Base-by-base conservation (phyloP, 306 rosid genomes). In the Cucurbita argyrosperma region DNA sequence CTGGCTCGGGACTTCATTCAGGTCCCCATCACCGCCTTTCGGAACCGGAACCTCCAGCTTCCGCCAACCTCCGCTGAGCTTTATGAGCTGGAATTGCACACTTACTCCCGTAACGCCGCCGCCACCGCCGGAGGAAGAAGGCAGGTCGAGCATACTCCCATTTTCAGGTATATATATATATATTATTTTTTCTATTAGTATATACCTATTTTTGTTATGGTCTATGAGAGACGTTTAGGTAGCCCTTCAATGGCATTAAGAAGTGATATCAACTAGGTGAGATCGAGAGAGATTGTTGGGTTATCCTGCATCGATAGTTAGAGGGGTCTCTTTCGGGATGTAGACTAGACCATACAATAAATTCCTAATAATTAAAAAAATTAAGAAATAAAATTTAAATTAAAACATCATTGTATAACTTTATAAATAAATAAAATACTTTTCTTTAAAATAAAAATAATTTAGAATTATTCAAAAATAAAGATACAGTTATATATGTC, bases 141-240 rank as follows among this genome's bases (percentile, higher is more conserved):
- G 58, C 87, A 84, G 71, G 67, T 90, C 51, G 84, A 65, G 18
- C 91, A 88, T 76, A 82, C 90, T 54, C 76, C 87, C 19, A 77
- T 46, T 77, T 88, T 88, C 85, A 86, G 94, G 96, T 88, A 79
- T 16, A 5, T 3, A 42, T 64, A 4, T 35, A 4, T 63, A 9
- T 30, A 30, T 30, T 26, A 2, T 19, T 19, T 19, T 19, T 19
- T 19, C 19, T 19, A 19, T 0, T 0, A 19, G 19, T 19, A 19
- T 19, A 19, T 19, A 19, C 0, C 19, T 19, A 19, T 30, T 30
- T 3, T 30, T 26, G 0, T 23, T 23, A 23, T 26, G 30, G 64
- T 5, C 3, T 30, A 35, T 59, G 65, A 13, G 43, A 55, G 4
- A 19, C 19, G 19, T 19, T 19, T 19, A 19, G 19, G 19, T 19